A percentile compares a stretch with the other conserved stretches of the same genome.
Evolutionary conservation across 169 alveolate species (phyloP).

Genomic region (Miamiensis avidus): DNA sequence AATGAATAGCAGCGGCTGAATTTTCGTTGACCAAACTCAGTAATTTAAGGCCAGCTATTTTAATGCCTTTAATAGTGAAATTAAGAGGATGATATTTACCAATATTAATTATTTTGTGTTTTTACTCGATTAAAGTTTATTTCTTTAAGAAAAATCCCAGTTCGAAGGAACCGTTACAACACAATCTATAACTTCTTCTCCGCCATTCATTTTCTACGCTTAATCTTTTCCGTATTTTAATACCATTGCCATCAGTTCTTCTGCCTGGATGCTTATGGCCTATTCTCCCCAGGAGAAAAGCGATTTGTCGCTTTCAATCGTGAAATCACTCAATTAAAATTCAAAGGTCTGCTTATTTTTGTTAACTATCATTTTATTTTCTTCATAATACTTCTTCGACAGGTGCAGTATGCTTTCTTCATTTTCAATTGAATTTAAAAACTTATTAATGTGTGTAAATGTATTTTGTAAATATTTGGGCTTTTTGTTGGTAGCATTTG

Average conservation of each 20-base stretch:
- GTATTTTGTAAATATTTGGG: conserved; percentile 60
- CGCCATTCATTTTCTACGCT: conserved; percentile 59
- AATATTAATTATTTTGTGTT: no score
- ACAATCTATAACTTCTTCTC: conserved; percentile 54
- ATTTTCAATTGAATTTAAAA: conserved; percentile 58
- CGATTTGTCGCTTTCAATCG: no score
- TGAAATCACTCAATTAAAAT: conserved; percentile 52
- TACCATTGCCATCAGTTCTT: conserved; percentile 69
- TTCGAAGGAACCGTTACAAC: conserved; percentile 64
- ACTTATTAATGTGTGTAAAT: conserved; percentile 49
- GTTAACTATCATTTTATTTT: conserved; percentile 28
- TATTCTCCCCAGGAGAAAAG: conserved; percentile 47
- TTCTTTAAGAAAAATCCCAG: conserved; percentile 42
- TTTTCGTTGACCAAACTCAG: conserved; percentile 58
- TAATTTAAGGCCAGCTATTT: conserved; percentile 55
- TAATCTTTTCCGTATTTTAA: conserved; percentile 52
- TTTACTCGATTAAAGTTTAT: no score
- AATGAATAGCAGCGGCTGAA: conserved; percentile 67
- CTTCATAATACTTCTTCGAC: conserved; percentile 36
- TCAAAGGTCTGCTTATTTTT: conserved; percentile 65
- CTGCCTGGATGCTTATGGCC: conserved; percentile 42
- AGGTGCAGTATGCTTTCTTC: conserved; percentile 33
- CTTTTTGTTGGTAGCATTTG: conserved; percentile 63
- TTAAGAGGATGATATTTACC: no score
- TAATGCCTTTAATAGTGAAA: conserved; percentile 58